Conservation (phyloP, 164 flowering plant genomes). For the Pachysandra terminalis region DNA sequence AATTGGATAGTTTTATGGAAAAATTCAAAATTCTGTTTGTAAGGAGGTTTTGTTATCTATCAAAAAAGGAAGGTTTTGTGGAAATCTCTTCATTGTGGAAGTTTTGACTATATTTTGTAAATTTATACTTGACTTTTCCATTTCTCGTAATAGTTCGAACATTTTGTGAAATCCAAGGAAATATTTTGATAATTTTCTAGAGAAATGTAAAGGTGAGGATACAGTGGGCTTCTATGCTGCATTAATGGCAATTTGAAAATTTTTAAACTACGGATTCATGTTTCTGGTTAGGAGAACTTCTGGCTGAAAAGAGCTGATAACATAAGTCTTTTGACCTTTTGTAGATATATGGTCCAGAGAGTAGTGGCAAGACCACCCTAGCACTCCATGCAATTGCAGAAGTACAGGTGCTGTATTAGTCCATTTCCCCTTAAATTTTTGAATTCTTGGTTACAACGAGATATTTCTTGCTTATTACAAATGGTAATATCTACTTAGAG, state of each 20-base stretch:
- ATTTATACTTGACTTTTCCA: too few relatives aligned
- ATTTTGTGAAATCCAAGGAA: too few relatives aligned
- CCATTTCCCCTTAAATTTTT: background rate
- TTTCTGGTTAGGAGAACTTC: background rate
- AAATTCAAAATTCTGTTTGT: too few relatives aligned
- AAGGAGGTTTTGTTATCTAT: too few relatives aligned
- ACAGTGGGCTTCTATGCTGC: too few relatives aligned
- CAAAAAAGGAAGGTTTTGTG: too few relatives aligned
- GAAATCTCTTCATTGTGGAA: too few relatives aligned
- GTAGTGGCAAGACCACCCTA: constrained; percentile 96
- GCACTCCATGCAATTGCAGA: constrained; percentile 99
- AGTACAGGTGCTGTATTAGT: constrained; percentile 66
- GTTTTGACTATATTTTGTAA: too few relatives aligned
- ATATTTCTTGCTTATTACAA: background rate
- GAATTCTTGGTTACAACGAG: background rate
- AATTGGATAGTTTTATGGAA: too few relatives aligned
- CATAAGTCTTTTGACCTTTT: constrained; percentile 10
- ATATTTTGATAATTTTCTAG: too few relatives aligned
- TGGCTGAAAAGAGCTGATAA: background rate
- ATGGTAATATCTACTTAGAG: constrained; percentile 6
- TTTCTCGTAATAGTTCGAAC: too few relatives aligned
- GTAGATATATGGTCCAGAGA: constrained; percentile 97
- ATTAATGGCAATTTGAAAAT: background rate
- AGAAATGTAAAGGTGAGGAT: too few relatives aligned
- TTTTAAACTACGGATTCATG: background rate